These are phyloP conservation scores for Ogataea thermomethanolica DNA, from an alignment of 805 yeast genomes.

Conservation along the genomic window DNA sequence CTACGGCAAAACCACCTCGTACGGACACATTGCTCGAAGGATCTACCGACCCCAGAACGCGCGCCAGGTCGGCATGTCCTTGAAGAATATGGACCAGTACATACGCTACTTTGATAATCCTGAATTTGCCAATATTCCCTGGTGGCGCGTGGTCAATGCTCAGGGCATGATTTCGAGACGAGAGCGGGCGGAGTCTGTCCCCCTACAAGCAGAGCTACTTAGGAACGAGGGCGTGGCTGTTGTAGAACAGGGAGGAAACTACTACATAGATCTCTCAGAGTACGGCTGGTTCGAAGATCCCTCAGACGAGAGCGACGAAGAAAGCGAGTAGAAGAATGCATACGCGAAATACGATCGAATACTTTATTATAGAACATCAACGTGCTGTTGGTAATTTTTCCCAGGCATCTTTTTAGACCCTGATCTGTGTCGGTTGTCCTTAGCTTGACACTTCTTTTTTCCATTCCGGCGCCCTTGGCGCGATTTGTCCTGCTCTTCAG, in stretches of 20 bases:
- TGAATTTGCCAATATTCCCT: constrained; percentile 49
- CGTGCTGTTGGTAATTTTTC: constrained; percentile 3
- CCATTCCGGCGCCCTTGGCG: constrained; percentile 5
- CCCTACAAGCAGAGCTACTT: constrained; percentile 44
- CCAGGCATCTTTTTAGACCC: constrained; percentile 4
- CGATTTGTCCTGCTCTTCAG: constrained; percentile 18
- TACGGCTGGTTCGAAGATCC: constrained; percentile 68
- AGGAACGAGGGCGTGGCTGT: constrained; percentile 48
- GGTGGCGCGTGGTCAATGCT: constrained; percentile 79
- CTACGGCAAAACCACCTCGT: constrained; percentile 60
- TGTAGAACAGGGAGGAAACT: constrained; percentile 26
- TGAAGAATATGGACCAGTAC: constrained; percentile 48
- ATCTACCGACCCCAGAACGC: constrained; percentile 62
- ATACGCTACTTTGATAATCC: constrained; percentile 19
- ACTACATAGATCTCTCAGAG: constrained; percentile 39
- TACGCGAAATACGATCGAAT: not conserved
- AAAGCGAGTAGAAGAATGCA: constrained; percentile 3
- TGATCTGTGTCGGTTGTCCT: not conserved
- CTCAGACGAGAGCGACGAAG: constrained; percentile 19
- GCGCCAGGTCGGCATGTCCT: constrained; percentile 69
- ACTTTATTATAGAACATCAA: constrained; percentile 1
- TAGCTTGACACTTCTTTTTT: not conserved
- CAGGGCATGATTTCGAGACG: constrained; percentile 60
- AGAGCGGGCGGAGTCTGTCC: constrained; percentile 39
- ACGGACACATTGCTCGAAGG: constrained; percentile 69